Percentiles rank a stretch among this genome's conserved stretches.
These are phyloP conservation scores for Aspergillus versicolor DNA, from an alignment of 2,329 filamentous ascomycete genomes.

Conservation along the genomic window DNA sequence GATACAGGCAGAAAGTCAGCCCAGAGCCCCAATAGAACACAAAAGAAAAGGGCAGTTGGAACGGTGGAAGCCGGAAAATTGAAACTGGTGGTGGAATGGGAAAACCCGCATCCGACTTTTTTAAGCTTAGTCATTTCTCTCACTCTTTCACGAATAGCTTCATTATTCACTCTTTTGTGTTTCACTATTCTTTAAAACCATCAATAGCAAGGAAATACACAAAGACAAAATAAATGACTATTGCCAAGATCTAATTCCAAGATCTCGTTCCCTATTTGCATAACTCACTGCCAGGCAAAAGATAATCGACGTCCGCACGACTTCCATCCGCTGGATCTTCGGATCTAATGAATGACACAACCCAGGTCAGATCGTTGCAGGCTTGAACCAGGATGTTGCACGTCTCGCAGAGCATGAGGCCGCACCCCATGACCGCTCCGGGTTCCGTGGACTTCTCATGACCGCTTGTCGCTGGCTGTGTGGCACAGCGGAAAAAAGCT, in stretches of 20 bases:
- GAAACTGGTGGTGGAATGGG: not conserved
- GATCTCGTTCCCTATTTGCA: constrained; percentile 5
- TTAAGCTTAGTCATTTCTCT: not conserved
- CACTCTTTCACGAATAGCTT: not conserved
- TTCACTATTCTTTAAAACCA: not conserved
- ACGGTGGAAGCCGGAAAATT: not conserved
- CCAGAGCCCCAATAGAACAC: constrained; percentile 7
- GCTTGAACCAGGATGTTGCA: constrained; percentile 22
- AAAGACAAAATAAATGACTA: not conserved
- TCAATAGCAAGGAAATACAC: not conserved
- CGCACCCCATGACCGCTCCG: constrained; percentile 28
- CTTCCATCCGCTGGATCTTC: constrained; percentile 15
- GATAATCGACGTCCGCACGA: constrained; percentile 29
- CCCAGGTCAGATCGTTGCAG: constrained; percentile 18
- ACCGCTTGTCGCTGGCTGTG: constrained; percentile 4
- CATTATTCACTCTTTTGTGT: not conserved
- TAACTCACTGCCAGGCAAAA: constrained; percentile 21
- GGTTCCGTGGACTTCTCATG: constrained; percentile 9
- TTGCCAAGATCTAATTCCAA: not conserved
- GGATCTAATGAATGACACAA: constrained; percentile 17
- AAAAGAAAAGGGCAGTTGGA: not conserved
- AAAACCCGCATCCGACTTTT: constrained; percentile 2
- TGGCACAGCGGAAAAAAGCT: constrained; percentile 37
- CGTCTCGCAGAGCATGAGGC: constrained; percentile 24
- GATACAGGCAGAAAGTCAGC: constrained; percentile 8